These are phyloP conservation scores for Ulmus americana DNA, from an alignment of 331 rosid species.

Conservation along the genomic window DNA sequence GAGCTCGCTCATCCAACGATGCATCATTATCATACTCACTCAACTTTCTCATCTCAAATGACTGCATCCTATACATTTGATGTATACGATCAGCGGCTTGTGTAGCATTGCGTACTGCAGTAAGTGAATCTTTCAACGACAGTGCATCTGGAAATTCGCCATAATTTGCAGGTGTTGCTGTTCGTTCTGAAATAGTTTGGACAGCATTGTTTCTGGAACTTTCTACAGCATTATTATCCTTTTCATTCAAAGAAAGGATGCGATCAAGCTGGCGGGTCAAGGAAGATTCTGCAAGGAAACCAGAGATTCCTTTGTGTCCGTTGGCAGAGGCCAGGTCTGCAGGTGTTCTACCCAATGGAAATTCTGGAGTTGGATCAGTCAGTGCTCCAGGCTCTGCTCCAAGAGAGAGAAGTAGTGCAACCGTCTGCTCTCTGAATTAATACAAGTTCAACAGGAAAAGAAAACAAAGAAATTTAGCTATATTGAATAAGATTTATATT, in stretches of 20 bases:
- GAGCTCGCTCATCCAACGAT: constrained; percentile 46
- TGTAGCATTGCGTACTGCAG: constrained; percentile 75
- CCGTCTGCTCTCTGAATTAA: constrained; percentile 65
- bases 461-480: constrained; percentile 14
- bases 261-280: constrained; percentile 43
- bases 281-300: constrained; percentile 70
- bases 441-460: constrained; percentile 6
- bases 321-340: constrained; percentile 72
- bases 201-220: constrained; percentile 41
- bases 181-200: constrained; percentile 58
- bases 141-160: constrained; percentile 54
- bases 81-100: constrained; percentile 80
- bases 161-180: constrained; percentile 44
- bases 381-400: constrained; percentile 56
- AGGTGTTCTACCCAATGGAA: constrained; percentile 52
- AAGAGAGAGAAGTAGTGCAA: constrained; percentile 54
- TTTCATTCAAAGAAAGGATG: constrained; percentile 50
- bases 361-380: constrained; percentile 75
- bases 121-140: constrained; percentile 69
- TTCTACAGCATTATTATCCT: constrained; percentile 36
- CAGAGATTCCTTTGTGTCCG: constrained; percentile 82
- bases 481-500: constrained; percentile 15
- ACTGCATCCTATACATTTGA: constrained; percentile 68
- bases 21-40: constrained; percentile 41
- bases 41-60: constrained; percentile 62